Base-by-base conservation (phyloP, 148 eudicot species). In the Dianthus caryophyllus region DNA sequence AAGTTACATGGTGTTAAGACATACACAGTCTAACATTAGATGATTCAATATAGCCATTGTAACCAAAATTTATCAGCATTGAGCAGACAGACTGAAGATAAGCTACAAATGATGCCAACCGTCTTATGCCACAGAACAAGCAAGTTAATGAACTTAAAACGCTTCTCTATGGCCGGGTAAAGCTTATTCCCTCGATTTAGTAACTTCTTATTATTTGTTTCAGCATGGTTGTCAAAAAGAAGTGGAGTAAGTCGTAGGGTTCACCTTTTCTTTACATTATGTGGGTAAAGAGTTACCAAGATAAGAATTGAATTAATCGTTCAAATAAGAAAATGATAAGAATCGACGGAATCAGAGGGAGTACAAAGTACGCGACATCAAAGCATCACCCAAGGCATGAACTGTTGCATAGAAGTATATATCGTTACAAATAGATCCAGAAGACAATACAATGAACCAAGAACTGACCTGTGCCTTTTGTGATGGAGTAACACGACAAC, bases 401-500 rank as follows among this genome's bases (percentile, higher is more conserved):
- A 61, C 48, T 2, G 25, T 31, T 39, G 6, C 21, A 39, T 20
- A 21, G 13, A 38, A 55, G 10, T 22, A 61, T 3, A 38, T 53
- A 56, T 24, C 9, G 20, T 25, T 38, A 57, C n/a, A 38, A 9
- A 36, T 15, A 9, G 36, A 52, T 65, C 36, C 24, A 44, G 56
- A 38, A 69, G 50, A 65, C 36, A 20, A 39, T 44, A 63, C 26
- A 11, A 50, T 58, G 51, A 31, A 70, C 21, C 22, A 22, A 15
- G 57, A 71, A 20, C 68, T 43, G 60, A 90, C 99, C 99, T 95
- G 99, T 10, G 99, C 99, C 70, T 95, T 95, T 79, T 95, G 99
- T 15, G 99, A 90, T 72, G 99, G 99, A 49, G 99, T 95, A 58
- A 87, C 96, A 51, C 99, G 99, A 73, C 99, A 95, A 72, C 97